Percentiles rank a stretch among this genome's conserved stretches.
These are phyloP conservation scores for Leccinum discolor DNA, from an alignment of 1,284 basidiomycete species.

Conservation along the genomic window DNA sequence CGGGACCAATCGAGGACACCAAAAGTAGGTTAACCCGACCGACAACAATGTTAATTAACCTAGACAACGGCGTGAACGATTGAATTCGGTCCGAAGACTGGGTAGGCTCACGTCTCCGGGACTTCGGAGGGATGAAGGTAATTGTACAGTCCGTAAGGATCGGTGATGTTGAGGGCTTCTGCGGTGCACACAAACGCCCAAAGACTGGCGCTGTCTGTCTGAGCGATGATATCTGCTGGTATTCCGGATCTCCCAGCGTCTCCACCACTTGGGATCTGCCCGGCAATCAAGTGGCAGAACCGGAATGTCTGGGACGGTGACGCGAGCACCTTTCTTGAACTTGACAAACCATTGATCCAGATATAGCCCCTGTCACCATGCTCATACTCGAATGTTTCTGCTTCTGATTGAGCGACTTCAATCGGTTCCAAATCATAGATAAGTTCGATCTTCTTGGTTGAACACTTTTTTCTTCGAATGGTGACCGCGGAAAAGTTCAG, in stretches of 20 bases:
- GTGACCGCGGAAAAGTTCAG: slow-evolving; percentile 96
- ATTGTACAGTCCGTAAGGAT: slow-evolving; percentile 97
- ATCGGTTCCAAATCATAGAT: slow-evolving; percentile 96
- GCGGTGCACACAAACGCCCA: slow-evolving; percentile 95
- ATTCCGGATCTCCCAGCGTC: slow-evolving; percentile 95
- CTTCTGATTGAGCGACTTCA: slow-evolving; percentile 90
- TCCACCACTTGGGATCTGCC: slow-evolving; percentile 98
- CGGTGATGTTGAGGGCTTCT: slow-evolving; percentile 96
- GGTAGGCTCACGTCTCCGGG: slow-evolving; percentile 83
- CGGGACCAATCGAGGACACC: slow-evolving; percentile 92
- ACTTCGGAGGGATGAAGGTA: slow-evolving; percentile 96
- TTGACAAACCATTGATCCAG: slow-evolving; percentile 98
- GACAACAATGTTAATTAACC: slow-evolving; percentile 96
- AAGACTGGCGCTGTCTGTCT: slow-evolving; percentile 92
- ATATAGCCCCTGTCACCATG: slow-evolving; percentile 97
- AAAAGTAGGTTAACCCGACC: slow-evolving; percentile 97
- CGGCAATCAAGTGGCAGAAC: slow-evolving; percentile 94
- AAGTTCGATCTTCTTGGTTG: slow-evolving; percentile 94
- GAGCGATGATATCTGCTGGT: slow-evolving; percentile 95
- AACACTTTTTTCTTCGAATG: slow-evolving; percentile 97
- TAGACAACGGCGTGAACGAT: slow-evolving; percentile 33
- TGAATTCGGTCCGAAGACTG: slow-evolving; percentile 6
- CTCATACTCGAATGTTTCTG: slow-evolving; percentile 94
- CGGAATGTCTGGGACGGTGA: slow-evolving; percentile 94
- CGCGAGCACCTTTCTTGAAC: slow-evolving; percentile 97